Conservation (phyloP, 1,284 basidiomycete species). For the Tylopilus orsonianus region DNA sequence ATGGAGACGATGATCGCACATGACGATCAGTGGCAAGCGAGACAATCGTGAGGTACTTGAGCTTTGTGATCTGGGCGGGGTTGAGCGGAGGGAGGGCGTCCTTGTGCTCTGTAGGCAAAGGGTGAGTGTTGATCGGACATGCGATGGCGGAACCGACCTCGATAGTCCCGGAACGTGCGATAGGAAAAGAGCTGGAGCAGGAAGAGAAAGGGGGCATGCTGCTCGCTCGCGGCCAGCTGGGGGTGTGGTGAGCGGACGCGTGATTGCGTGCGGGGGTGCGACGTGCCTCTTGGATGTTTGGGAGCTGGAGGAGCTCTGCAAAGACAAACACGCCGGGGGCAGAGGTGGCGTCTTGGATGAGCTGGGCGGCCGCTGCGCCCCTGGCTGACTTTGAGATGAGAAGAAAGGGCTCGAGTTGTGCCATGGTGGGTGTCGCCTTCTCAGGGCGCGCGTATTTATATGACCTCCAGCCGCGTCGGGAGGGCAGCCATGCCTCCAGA, state of each 20-base stretch:
- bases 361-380: constrained; percentile 88
- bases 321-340: constrained; percentile 91
- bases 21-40: constrained; percentile 72
- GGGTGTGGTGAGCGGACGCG: constrained; percentile 1
- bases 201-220: constrained; percentile 56
- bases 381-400: constrained; percentile 88
- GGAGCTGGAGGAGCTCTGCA: constrained; percentile 79
- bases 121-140: constrained; percentile 1
- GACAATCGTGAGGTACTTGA: constrained; percentile 90
- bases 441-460: constrained; percentile 4
- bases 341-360: constrained; percentile 82
- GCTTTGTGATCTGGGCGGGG: constrained; percentile 74
- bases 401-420: constrained; percentile 83
- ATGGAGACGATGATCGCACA: constrained; percentile 44
- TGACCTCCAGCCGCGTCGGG: too few species aligned
- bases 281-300: constrained; percentile 80
- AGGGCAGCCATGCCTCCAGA: constrained; percentile 25
- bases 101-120: constrained; percentile 53
- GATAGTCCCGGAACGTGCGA: constrained; percentile 81
- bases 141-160: constrained; percentile 39
- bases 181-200: constrained; percentile 88
- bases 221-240: constrained; percentile 65
- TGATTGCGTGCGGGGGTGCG: background rate
- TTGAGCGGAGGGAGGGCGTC: constrained; percentile 68
- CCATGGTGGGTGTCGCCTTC: constrained; percentile 28